phyloP scores from a whole-genome alignment of 78 protist genomes.

The Dictyostelium intermedium region DNA sequence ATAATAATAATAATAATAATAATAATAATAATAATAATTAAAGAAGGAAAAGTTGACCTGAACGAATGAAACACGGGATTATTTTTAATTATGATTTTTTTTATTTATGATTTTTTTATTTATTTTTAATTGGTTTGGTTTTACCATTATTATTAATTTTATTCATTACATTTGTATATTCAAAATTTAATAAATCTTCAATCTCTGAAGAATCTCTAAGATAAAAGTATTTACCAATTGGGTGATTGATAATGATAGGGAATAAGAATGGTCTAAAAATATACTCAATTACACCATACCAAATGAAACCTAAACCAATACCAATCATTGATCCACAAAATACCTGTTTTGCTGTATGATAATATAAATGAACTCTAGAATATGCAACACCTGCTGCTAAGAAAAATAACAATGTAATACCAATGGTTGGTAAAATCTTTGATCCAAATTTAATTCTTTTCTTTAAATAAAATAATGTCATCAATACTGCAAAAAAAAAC shows the following conservation, averaged over 20 bases:
- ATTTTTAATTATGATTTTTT: too few species aligned
- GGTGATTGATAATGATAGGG: conserved; percentile 35
- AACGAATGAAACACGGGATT: too few species aligned
- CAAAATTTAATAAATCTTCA: conserved; percentile 46
- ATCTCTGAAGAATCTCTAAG: conserved; percentile 31
- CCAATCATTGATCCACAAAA: conserved; percentile 39
- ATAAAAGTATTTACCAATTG: conserved; percentile 71
- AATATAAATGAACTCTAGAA: conserved; percentile 60
- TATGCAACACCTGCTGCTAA: conserved; percentile 62
- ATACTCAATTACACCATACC: conserved; percentile 15
- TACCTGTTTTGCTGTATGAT: conserved; percentile 69
- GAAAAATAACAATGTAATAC: background rate
- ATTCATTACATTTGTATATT: conserved; percentile 34
- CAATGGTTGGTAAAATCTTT: background rate
- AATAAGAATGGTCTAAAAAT: conserved; percentile 52
- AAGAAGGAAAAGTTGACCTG: too few species aligned
- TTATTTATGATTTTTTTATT: background rate
- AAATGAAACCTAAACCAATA: conserved; percentile 21
- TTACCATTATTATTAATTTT: background rate
- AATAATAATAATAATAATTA: too few species aligned
- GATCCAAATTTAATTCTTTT: background rate
- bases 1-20: too few species aligned
- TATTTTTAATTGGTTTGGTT: background rate
- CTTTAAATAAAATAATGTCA: conserved; percentile 47
- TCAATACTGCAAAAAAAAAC: conserved; percentile 76